Evolutionary conservation across 305 asterid species (phyloP), one percentile per base, ranked within the genome.

Genomic region (Solanum chacoense): DNA sequence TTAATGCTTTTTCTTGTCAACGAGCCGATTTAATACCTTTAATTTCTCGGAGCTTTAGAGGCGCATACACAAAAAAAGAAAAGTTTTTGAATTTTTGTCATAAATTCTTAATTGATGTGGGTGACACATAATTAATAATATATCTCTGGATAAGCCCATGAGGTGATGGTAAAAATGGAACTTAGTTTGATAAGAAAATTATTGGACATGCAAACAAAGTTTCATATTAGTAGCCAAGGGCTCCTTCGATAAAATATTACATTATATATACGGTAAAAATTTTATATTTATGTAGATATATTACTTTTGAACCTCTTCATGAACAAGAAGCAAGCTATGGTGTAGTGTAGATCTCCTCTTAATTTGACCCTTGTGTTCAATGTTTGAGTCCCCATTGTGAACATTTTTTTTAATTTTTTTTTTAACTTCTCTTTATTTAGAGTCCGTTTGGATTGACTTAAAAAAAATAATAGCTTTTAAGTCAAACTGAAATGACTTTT

Each of bases 241-340:
- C 0, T 0, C 8, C 1, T 0, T 50, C 3, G 9, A 0, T 50
- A 16, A 16, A 16, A 50, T 16, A 18, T 50, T 1, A 16, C 10
- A 50, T 1, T 50, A 50, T 18, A 50, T 18, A 2, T 6, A 6
- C 0, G 2, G 1, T 50, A 50, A 6, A 6, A 0, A 0, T 45
- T 45, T 45, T 50, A 50, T 50, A 16, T 50, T 50, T 2, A 50
- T 6, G 8, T 16, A 50, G 10, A 50, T 50, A 6, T 16, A 18
- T 1, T 16, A 16, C 4, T 50, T 50, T 50, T 16, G 1, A 50
- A 16, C 10, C 65, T 0, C 65, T 7, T 16, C 9, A 0, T 50
- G 10, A 18, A 50, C 4, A 50, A 50, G 65, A 50, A 50, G 65
- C n/a, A 50, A 50, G n/a, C 1, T 50, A 7, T 50, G 65, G n/a